A percentile compares a stretch with the other conserved stretches of the same genome.
These are phyloP conservation scores for Colletotrichum tofieldiae DNA, from an alignment of 2,329 filamentous ascomycete genomes.

Conservation along the genomic window DNA sequence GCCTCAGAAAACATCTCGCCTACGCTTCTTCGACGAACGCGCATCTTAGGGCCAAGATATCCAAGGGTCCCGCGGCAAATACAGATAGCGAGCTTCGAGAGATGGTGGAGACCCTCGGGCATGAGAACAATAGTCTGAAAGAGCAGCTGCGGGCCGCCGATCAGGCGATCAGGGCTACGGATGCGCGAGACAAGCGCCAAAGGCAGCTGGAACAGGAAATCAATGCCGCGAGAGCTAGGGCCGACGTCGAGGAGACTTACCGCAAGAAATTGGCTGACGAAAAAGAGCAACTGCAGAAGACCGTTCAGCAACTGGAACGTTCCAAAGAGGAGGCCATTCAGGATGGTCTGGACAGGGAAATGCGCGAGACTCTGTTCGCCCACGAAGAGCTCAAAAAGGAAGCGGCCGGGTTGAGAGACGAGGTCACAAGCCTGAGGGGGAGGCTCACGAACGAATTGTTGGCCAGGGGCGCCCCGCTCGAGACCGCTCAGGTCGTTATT, in stretches of 20 bases:
- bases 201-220: background rate
- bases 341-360: slow-evolving; percentile 5
- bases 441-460: background rate
- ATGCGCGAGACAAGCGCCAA: background rate
- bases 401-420: background rate
- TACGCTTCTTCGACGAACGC: background rate
- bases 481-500: background rate
- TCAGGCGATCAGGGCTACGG: background rate
- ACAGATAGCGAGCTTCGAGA: background rate
- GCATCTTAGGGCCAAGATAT: background rate
- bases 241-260: background rate
- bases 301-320: background rate
- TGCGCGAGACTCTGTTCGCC: slow-evolving; percentile 7
- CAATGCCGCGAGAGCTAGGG: background rate
- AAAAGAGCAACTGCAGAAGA: background rate
- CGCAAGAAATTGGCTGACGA: background rate
- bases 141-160: background rate
- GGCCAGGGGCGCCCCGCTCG: background rate
- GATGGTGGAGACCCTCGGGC: background rate
- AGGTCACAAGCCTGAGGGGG: background rate
- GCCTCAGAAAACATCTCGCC: slow-evolving; percentile 4
- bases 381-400: slow-evolving; percentile 6
- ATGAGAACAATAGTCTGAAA: background rate
- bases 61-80: background rate
- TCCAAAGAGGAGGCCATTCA: background rate